Conservation (phyloP, 2,329 filamentous ascomycete genomes). For the Ophiostoma angusticollis region DNA sequence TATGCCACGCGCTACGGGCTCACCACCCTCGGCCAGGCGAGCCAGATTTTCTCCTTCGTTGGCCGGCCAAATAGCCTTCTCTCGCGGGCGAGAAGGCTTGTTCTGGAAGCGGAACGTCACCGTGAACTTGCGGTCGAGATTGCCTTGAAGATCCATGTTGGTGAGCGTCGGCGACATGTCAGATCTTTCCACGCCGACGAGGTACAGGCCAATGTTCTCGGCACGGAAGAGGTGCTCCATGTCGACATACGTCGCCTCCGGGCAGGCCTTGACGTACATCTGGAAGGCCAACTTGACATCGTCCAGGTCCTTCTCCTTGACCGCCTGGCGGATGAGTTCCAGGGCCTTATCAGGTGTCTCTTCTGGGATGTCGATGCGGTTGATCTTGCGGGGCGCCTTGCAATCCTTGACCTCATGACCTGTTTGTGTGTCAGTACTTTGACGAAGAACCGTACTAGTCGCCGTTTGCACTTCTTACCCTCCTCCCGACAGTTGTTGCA, state of each 20-base stretch:
- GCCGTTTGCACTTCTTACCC: too few species aligned
- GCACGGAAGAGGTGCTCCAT: constrained; percentile 49
- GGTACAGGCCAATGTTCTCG: constrained; percentile 39
- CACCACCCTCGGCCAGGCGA: constrained; percentile 54
- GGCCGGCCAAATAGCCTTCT: constrained; percentile 48
- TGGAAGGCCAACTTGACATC: constrained; percentile 47
- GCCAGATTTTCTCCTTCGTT: constrained; percentile 45
- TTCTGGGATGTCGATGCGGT: constrained; percentile 36
- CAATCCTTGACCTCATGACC: constrained; percentile 46
- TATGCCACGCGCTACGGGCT: constrained; percentile 45
- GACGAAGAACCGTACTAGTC: constrained; percentile 12
- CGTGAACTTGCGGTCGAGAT: constrained; percentile 50
- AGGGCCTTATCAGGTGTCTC: constrained; percentile 44
- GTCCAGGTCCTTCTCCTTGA: constrained; percentile 43
- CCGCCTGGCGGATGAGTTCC: constrained; percentile 39
- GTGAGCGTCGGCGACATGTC: constrained; percentile 41
- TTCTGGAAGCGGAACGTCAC: constrained; percentile 49
- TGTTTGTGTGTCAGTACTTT: constrained; percentile 18
- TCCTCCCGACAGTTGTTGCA: constrained; percentile 51
- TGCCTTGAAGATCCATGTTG: constrained; percentile 61
- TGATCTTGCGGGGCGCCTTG: constrained; percentile 45
- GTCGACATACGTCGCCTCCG: constrained; percentile 43
- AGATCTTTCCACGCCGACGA: constrained; percentile 50
- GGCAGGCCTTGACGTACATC: constrained; percentile 49
- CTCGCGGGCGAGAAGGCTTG: constrained; percentile 44